These are phyloP conservation scores for Cordia subcordata DNA, from an alignment of 257 asterid species.

Conservation along the genomic window DNA sequence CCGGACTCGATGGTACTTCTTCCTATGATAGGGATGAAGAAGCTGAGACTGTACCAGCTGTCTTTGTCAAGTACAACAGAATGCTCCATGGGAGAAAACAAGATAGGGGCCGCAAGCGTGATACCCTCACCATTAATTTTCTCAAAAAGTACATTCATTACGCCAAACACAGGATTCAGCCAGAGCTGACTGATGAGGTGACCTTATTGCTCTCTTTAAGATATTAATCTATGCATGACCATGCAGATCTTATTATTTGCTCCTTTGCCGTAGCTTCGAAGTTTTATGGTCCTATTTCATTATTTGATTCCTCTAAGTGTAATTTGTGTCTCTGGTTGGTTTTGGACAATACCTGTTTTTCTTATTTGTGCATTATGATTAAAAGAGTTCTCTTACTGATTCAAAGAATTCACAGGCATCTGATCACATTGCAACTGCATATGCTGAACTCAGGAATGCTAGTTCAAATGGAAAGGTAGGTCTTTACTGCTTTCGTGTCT, in stretches of 20 bases:
- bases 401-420: conserved; percentile 55
- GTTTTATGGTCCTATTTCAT: neutral
- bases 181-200: conserved; percentile 97
- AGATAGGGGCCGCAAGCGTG: conserved; percentile 53
- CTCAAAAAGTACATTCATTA: conserved; percentile 89
- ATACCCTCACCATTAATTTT: conserved; percentile 76
- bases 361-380: neutral
- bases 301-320: neutral
- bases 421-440: conserved; percentile 85
- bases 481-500: conserved; percentile 13
- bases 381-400: conserved; percentile 17
- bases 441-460: conserved; percentile 89
- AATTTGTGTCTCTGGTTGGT: neutral
- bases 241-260: too few relatives aligned
- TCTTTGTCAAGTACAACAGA: conserved; percentile 75
- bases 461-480: conserved; percentile 79
- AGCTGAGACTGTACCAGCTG: conserved; percentile 57
- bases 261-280: neutral
- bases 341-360: neutral
- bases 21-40: conserved; percentile 59
- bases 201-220: conserved; percentile 2
- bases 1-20: conserved; percentile 41
- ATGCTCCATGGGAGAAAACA: conserved; percentile 76
- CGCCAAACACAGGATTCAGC: conserved; percentile 81
- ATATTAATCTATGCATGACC: too few relatives aligned